A percentile compares a stretch with the other conserved stretches of the same genome.
phyloP scores from a whole-genome alignment of 345 rosid genomes.

The Aquilaria yunnanensis region DNA sequence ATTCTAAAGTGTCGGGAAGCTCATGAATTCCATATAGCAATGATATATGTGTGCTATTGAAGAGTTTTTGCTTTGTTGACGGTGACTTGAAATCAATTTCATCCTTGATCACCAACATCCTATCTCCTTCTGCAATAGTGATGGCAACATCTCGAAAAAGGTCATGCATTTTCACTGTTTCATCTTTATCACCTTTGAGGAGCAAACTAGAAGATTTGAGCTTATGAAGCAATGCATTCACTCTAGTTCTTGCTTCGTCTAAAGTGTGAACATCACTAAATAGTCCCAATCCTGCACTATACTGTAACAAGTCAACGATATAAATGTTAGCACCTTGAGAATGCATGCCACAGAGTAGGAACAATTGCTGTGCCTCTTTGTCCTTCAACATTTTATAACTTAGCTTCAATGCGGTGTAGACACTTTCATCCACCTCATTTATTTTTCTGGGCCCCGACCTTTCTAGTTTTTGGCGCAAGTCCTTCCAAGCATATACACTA shows the following conservation, averaged over 20 bases:
- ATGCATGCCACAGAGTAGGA: neutral
- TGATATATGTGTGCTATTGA: neutral
- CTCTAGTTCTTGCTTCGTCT: neutral
- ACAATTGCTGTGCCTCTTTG: neutral
- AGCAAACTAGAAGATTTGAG: slow-evolving; percentile 17
- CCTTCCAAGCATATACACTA: neutral
- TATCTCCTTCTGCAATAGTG: slow-evolving; percentile 13
- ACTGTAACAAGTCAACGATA: neutral
- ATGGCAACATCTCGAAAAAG: slow-evolving; percentile 16
- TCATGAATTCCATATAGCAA: neutral
- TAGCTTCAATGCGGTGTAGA: neutral
- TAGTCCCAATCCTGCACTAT: neutral
- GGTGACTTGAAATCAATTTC: neutral
- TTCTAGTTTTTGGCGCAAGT: neutral
- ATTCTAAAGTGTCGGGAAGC: slow-evolving; percentile 12
- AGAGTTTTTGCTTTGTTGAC: neutral
- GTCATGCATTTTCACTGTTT: slow-evolving; percentile 21
- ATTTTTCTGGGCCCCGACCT: neutral
- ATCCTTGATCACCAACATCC: neutral
- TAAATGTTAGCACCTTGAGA: neutral
- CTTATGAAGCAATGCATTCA: slow-evolving; percentile 3
- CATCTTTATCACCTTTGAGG: neutral
- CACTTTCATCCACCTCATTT: neutral
- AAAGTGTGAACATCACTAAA: neutral
- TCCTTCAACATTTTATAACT: neutral